Base-by-base conservation (phyloP, 257 asterid species). In the Solanum chaucha region DNA sequence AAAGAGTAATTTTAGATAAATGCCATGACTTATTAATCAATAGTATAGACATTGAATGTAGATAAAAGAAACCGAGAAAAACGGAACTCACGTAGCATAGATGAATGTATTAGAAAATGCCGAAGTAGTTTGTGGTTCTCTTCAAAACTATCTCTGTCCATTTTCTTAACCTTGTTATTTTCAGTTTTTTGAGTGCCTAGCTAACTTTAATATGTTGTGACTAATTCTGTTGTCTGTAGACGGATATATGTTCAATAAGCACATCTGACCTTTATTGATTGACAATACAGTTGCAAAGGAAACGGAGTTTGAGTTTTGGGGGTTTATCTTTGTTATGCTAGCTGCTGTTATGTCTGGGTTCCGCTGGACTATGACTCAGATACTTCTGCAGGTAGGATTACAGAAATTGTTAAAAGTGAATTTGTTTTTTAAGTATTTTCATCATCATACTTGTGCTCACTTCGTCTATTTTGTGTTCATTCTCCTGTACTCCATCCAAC, bases 301-400 rank as follows among this genome's bases (percentile, higher is more conserved):
- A 90, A 95, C 99, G 10, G 95, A 96, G 59, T 97, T 97, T 92
- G 97, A 97, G 82, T 92, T 97, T 91, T 97, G 98, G 99, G 99
- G 99, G 75, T 97, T 97, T 86, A 34, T 96, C 87, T 94, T 97
- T 41, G 98, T 97, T 82, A 97, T 94, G 97, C 97, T 97, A 88
- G 99, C 99, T 89, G 98, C 99, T 88, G 98, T 97, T 83, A 97
- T 97, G 99, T 93, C 99, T 32, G 99, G 99, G 61, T 97, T 97
- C 87, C 95, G 99, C 26, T 97, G 99, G 99, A 93, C 99, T 65
- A 97, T 97, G 99, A 96, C 99, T 58, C 99, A 97, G 88, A 97
- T 97, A 89, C 99, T 97, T 92, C 99, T 97, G 88, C 99, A 97
- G 97, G 99, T 96, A 90, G 86, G 90, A 46, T 51, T 65, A 17